These are phyloP conservation scores for Solanum dulcamara DNA, from an alignment of 257 asterid species.

Conservation along the genomic window DNA sequence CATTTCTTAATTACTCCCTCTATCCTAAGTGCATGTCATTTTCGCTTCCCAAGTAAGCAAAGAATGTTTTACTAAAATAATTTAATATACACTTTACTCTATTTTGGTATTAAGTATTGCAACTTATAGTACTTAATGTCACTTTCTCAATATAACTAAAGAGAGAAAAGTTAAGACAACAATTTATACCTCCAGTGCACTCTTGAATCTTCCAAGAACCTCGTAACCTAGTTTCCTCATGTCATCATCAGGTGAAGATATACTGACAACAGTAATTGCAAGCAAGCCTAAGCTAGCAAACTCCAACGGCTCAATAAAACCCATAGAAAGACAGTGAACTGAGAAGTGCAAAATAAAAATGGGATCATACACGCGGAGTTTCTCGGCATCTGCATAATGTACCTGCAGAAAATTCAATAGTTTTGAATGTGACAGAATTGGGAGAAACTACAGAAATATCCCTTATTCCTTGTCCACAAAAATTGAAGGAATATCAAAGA, in stretches of 20 bases:
- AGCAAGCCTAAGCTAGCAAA: slow-evolving; percentile 85
- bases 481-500: background rate
- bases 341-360: slow-evolving; percentile 75
- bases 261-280: slow-evolving; percentile 60
- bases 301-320: slow-evolving; percentile 73
- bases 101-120: background rate
- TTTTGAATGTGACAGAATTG: background rate
- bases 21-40: background rate
- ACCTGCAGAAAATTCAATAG: slow-evolving; percentile 31
- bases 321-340: slow-evolving; percentile 63
- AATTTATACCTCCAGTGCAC: slow-evolving; percentile 50
- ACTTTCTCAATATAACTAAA: background rate
- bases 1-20: background rate
- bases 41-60: background rate
- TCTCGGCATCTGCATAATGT: slow-evolving; percentile 15
- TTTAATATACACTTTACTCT: background rate
- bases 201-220: slow-evolving; percentile 59
- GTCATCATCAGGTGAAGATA: slow-evolving; percentile 71
- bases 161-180: background rate
- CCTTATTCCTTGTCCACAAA: background rate
- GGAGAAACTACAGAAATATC: background rate
- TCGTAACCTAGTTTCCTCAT: slow-evolving; percentile 71
- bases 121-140: background rate
- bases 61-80: background rate
- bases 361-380: slow-evolving; percentile 63